Evolutionary conservation across 139 green algal species (phyloP), one percentile per base, ranked within the genome.

Genomic region (Picochlorum sp.): DNA sequence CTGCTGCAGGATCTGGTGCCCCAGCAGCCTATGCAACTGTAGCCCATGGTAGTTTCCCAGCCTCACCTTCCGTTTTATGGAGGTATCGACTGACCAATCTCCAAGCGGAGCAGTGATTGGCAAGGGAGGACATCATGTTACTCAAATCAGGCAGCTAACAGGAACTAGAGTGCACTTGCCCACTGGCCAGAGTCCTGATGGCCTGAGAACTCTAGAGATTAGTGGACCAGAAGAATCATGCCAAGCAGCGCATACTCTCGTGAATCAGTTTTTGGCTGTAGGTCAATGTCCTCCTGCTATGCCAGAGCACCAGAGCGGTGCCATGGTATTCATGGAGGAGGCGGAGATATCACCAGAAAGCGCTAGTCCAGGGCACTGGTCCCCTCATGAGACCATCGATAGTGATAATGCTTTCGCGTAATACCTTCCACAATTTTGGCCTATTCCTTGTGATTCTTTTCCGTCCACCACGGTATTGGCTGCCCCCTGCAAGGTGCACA

Each of bases 31-130:
- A 38, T 34, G 51, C 51, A 30, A 34, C 51, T 41, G 21, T 59
- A 38, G 20, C 51, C 15, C 23, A 30, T 38, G 51, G 21, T 26
- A 34, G 21, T 28, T 30, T 59, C 20, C 21, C 21, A 57, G 6
- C 41, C n/a, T 26, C 41, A 6, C 20, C 21, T 32, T 21, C 58
- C 20, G 26, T 66, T 8, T 64, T 30, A 16, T 75, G 61, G 44
- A 4, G 32, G 9, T 75, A 75, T 55, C 44, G 45, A 32, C 45
- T 75, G 52, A 45, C 45, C 59, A 66, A 70, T 26, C 24, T 45
- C 10, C 68, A 79, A 66, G 72, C 68, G 16, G 72, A 1, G 72
- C 72, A 14, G 54, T 79, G 10, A 69, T 79, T 6, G 72, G 72
- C 32, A 77, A 77, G 51, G 72, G 68, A 45, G 72, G 72, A 24